phyloP scores from a whole-genome alignment of 1,284 basidiomycete genomes.

The Apiotrichum siamense region DNA sequence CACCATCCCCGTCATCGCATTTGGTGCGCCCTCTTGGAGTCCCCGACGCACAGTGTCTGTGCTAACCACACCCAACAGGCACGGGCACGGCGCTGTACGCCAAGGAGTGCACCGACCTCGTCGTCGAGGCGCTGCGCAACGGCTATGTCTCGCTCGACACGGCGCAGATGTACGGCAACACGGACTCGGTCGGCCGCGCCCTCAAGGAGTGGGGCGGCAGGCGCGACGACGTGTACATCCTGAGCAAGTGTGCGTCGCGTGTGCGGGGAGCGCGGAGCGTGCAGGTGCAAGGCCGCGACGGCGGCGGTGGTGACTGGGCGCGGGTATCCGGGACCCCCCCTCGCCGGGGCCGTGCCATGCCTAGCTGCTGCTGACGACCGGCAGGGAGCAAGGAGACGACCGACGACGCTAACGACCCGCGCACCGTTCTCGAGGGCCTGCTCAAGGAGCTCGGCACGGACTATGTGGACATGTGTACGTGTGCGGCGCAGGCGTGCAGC shows the following conservation, averaged over 20 bases:
- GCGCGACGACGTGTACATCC: constrained; percentile 54
- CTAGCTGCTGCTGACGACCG: not conserved
- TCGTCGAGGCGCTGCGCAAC: constrained; percentile 29
- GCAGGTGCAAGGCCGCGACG: not conserved
- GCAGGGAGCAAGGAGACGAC: constrained; percentile 12
- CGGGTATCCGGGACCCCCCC: no score
- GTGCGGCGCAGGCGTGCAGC: not conserved
- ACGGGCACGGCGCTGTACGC: constrained; percentile 35
- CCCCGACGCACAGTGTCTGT: no score
- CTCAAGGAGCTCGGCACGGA: constrained; percentile 53
- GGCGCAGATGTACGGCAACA: constrained; percentile 48
- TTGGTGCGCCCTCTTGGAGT: constrained; percentile 20
- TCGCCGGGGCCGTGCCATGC: no score
- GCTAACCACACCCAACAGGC: not conserved
- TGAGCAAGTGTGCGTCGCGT: constrained; percentile 50
- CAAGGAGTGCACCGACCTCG: constrained; percentile 25
- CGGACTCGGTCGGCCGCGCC: constrained; percentile 53
- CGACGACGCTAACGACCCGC: constrained; percentile 24
- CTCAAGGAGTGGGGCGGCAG: constrained; percentile 52
- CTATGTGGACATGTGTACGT: constrained; percentile 56
- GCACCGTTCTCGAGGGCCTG: constrained; percentile 34
- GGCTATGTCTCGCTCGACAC: constrained; percentile 37
- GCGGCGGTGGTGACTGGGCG: not conserved
- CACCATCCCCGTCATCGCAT: constrained; percentile 32
- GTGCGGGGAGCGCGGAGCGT: no score